Percentiles rank a stretch among this genome's conserved stretches.
These are phyloP conservation scores for Panicum virgatum DNA, from an alignment of 202 grass and related monocot species.

Conservation along the genomic window DNA sequence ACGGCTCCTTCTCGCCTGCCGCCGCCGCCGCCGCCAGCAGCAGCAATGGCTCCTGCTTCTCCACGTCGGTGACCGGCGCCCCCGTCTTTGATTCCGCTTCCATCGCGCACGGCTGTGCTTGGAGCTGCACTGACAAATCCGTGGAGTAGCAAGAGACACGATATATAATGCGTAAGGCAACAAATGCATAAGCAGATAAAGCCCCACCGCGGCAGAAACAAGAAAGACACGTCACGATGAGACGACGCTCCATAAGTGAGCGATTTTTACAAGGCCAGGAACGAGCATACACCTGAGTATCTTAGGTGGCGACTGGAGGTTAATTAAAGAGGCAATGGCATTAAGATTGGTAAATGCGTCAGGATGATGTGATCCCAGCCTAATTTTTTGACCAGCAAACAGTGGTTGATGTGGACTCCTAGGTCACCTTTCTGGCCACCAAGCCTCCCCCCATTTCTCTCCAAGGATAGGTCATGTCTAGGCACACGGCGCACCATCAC, in stretches of 20 bases:
- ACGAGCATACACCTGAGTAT: constrained; percentile 23
- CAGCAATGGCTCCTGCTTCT: constrained; percentile 50
- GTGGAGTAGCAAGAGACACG: neutral
- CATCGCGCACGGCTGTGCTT: neutral
- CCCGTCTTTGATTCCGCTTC: constrained; percentile 7
- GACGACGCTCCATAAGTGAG: neutral
- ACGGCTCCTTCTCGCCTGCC: neutral
- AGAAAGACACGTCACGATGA: neutral
- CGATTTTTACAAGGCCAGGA: constrained; percentile 36
- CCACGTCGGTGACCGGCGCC: constrained; percentile 34
- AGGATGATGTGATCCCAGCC: constrained; percentile 10
- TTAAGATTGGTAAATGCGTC: neutral
- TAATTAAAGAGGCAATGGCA: neutral
- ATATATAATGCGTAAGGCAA: constrained; percentile 9
- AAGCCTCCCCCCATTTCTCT: neutral
- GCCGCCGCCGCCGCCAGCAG: neutral
- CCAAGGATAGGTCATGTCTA: too few species aligned
- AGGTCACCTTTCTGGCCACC: neutral
- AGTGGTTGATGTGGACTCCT: constrained; percentile 11
- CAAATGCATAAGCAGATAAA: constrained; percentile 19
- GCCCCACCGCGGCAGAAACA: constrained; percentile 18
- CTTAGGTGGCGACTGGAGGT: constrained; percentile 15
- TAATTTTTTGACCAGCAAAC: neutral
- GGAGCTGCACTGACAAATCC: neutral
- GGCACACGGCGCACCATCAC: neutral